Base-by-base conservation (phyloP, 305 asterid species). In the Ruellia speciosa region DNA sequence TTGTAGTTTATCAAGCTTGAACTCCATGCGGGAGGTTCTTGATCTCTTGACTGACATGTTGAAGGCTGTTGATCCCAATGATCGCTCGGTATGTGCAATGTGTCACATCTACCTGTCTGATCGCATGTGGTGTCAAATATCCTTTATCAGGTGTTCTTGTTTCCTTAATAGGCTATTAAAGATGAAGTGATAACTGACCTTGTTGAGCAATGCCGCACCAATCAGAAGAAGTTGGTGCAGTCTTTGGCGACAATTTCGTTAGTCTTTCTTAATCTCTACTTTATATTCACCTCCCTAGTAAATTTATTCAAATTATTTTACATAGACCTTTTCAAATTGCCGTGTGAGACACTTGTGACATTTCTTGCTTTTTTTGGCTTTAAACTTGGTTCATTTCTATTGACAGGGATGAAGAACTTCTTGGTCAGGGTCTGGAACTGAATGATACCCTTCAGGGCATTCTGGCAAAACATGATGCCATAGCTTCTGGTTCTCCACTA, bases 171-270 rank as follows among this genome's bases (percentile, higher is more conserved):
- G 97, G 81, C 92, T 71, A 68, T 89, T 24, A 83, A 83, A 60
- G 88, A 86, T 71, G 99, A 93, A 75, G 88, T 93, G 58, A 89
- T 93, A 56, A 71, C 82, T 18, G 97, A 93, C 75, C 95, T 93
- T 54, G 97, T 83, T 46, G 94, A 86, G 69, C 95, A 72, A 68
- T 86, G 97, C 43, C 92, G 81, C 56, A 59, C 81, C 57, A 88
- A 84, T 75, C 97, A 88, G 70, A 93, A 68, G 84, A 92, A 86
- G 78, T 59, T 88, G 79, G 77, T 89, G 83, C 88, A 84, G 75
- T 70, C 76, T 80, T 73, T 93, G 77, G 72, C 83, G 16, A 74
- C 88, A 9, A 78, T 82, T 0, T 81, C 87, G 99, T 86, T 59
- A 58, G 82, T 52, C 43, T 57, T 58, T 54, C 56, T 54, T 33